Evolutionary conservation across 139 green algal species (phyloP), one percentile per base, ranked within the genome.

Genomic region (Dunaliella primolecta): DNA sequence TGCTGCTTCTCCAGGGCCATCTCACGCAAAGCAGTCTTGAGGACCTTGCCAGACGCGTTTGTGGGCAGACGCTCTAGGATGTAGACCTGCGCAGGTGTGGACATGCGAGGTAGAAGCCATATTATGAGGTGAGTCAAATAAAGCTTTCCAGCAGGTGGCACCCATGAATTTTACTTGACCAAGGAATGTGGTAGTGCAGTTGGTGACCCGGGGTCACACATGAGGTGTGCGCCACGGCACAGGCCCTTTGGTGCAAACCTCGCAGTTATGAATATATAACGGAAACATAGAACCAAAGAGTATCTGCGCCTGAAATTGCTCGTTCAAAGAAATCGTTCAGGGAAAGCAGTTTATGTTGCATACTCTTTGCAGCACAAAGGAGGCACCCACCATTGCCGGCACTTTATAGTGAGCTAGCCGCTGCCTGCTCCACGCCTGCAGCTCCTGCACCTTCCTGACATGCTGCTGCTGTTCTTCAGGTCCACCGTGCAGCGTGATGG

Each of bases 21-120:
- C 31, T 77, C 38, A 20, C 93, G 80, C 0, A 98, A 90, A 84
- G 91, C 85, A 0, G 91, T 94, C 83, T 98, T 98, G 24, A 96
- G 85, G 7, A 98, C 91, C 85, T 98, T 98, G n/a, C 95, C 95
- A 38, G 93, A 96, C 1, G 93, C 94, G 24, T 92, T 98, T 20
- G 86, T 92, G 33, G 95, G 95, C 88, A 98, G 89, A 2, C 70
- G 55, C 3, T 91, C 88, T 37, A 98, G 34, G 33, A 98, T 33
- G 76, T 92, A 86, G n/a, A 97, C 81, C 78, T 88, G 84, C 0
- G 80, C 3, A 23, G 56, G 36, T 25, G 2, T 56, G 31, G 15
- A 56, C 33, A 35, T n/a, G 25, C 15, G 21, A 27, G 77, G 46
- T 70, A 64, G 36, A 84, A 30, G 80, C 33, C 30, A 57, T 57